A percentile compares a stretch with the other conserved stretches of the same genome.
Conservation (phyloP, 2,329 filamentous ascomycete species). For the Claviceps citrina region DNA sequence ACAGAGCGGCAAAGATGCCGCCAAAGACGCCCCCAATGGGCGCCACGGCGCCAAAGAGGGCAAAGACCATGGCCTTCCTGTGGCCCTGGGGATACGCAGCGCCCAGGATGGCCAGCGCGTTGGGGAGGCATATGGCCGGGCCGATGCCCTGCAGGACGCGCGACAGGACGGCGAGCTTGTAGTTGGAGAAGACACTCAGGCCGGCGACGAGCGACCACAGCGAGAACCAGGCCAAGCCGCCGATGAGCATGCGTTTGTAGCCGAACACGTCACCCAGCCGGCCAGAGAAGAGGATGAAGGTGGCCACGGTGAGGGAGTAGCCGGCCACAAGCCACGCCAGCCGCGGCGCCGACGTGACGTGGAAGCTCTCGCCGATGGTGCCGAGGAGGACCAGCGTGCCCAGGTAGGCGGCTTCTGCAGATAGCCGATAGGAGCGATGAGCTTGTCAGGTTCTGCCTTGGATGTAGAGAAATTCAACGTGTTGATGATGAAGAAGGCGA, state of each 20-base stretch:
- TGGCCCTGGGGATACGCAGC: conserved; percentile 38
- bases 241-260: conserved; percentile 37
- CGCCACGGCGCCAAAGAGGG: conserved; percentile 30
- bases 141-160: conserved; percentile 45
- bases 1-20: conserved; percentile 23
- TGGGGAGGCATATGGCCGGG: conserved; percentile 47
- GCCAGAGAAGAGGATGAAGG: conserved; percentile 42
- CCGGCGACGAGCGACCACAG: conserved; percentile 37
- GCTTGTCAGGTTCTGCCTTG: too few relatives aligned
- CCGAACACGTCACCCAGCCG: conserved; percentile 43
- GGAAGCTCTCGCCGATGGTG: conserved; percentile 32
- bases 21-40: conserved; percentile 31
- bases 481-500: neutral
- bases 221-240: conserved; percentile 39
- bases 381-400: conserved; percentile 29
- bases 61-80: conserved; percentile 46
- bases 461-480: too few relatives aligned
- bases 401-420: conserved; percentile 19
- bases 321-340: conserved; percentile 42
- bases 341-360: conserved; percentile 25
- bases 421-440: too few relatives aligned
- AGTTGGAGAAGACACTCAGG: conserved; percentile 21
- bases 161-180: conserved; percentile 32
- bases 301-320: conserved; percentile 39
- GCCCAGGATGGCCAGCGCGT: conserved; percentile 47